Evolutionary conservation across 2,329 filamentous ascomycete genomes (phyloP), one percentile per base, ranked within the genome.

Genomic region (Fusarium anthophilum): DNA sequence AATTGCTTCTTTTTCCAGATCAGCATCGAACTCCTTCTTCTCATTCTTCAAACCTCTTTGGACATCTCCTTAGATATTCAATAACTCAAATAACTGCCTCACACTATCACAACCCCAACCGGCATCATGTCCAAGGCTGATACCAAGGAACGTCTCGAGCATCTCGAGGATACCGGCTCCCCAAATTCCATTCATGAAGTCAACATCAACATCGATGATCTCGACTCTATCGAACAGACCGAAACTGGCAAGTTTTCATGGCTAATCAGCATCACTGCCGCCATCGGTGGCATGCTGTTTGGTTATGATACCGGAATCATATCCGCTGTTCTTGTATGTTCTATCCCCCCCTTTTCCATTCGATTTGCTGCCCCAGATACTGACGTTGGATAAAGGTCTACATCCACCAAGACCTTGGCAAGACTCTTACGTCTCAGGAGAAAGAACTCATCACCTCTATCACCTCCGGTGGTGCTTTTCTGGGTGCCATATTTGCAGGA

Each of bases 381-480:
- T 37, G 7, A 54, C 13, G 13, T 26, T 2, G 24, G 18, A 38
- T 28, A 26, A 8, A 53, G 50, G 13, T 80, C 32, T 78, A 78
- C 48, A 71, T 78, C 35, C 15, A 68, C 15, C 20, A 73, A 22
- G 77, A 78, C 57, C 83, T 88, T 14, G 82, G 83, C 35, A 80
- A 82, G 38, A 79, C 79, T 13, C 77, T 86, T 9, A 80, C 72
- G 32, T 81, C 83, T 9, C 82, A 80, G 8, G 86, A 89, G 67
- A 84, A 86, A 70, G 86, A 89, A 71, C 79, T 88, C 35, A 83
- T 88, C 41, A 88, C 87, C 2, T 87, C 87, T 0, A 82, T 88
- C 24, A 87, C 84, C 26, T 86, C 84, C 12, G 86, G 84, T 3
- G 78, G 78, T 45, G 78, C 78, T 22, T 76, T 79, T 13, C 60